Evolutionary conservation across 768 basidiomycete genomes (phyloP), one percentile per base, ranked within the genome.

Genomic region (Crassisporium funariophilum): DNA sequence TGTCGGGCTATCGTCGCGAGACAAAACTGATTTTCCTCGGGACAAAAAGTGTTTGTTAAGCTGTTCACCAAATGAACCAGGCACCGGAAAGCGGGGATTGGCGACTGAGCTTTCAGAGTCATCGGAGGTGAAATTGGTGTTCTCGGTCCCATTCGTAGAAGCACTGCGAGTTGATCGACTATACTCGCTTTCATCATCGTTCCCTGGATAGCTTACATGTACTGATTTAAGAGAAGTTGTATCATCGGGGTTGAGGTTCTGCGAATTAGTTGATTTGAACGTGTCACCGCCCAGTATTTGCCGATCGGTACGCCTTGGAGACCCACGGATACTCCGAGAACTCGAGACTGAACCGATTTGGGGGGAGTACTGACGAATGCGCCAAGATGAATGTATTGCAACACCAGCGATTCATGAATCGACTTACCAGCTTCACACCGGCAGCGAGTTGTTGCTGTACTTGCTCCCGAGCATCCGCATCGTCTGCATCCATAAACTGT

Each of bases 401-500:
- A 16, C 12, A 37, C 25, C 15, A 44, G 44, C 24, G 37, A 38
- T 46, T 41, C 7, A 25, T 12, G 31, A 44, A 31, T 39, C 41
- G 24, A 73, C 80, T 52, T 60, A 92, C 88, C 50, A 88, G 72
- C 45, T 78, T 82, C 12, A 79, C 84, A 25, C 88, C 91, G 46
- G 83, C 84, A 24, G 79, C 84, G 22, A 95, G 68, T 50, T 90
- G 90, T 51, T 88, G 84, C 59, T 93, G 89, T 35, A 95, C 89
- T 63, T 95, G 91, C 58, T 88, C 86, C 53, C 88, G 81, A 6
- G 89, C 90, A 55, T 85, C 76, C 10, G 79, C 83, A 43, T 91
- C 90, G 54, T 93, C 90, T 3, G 91, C 91, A 63, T 93, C 91
- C 85, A 91, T 86, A 59, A 92, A 92, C 57, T 91, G 91, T 9